These are phyloP conservation scores for Auricularia auricula-judae DNA, from an alignment of 768 basidiomycete genomes.

Conservation along the genomic window DNA sequence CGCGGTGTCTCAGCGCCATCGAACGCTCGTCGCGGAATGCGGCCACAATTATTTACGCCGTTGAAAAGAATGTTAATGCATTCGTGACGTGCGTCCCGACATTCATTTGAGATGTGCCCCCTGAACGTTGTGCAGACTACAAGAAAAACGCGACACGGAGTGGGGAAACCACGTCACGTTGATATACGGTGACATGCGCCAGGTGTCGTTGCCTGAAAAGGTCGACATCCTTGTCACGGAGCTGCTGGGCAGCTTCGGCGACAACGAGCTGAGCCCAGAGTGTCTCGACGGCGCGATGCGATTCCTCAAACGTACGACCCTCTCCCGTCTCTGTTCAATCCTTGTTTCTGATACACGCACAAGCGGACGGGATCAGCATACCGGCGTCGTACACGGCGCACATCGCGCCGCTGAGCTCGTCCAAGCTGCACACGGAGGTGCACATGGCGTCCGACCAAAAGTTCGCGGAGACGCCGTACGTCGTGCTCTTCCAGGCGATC, in stretches of 20 bases:
- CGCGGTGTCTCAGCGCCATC: constrained; percentile 70
- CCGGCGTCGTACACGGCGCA: constrained; percentile 94
- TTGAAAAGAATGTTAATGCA: constrained; percentile 96
- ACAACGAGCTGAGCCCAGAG: constrained; percentile 97
- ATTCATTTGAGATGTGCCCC: neutral
- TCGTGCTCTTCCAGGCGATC: constrained; percentile 95
- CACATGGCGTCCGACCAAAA: constrained; percentile 45
- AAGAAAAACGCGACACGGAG: constrained; percentile 67
- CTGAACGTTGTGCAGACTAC: constrained; percentile 46
- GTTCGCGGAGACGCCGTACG: constrained; percentile 88
- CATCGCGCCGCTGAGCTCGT: constrained; percentile 87
- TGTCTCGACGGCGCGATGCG: constrained; percentile 93
- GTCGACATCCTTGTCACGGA: constrained; percentile 95
- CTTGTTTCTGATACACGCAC: neutral
- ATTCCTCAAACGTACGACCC: constrained; percentile 72
- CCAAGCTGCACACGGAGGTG: constrained; percentile 84
- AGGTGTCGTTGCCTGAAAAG: constrained; percentile 67
- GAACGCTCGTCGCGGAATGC: constrained; percentile 52
- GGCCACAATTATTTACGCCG: constrained; percentile 51
- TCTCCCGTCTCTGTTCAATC: neutral
- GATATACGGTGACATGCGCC: constrained; percentile 92
- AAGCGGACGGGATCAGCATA: constrained; percentile 85
- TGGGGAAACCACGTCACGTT: constrained; percentile 77
- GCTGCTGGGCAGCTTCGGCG: constrained; percentile 92
- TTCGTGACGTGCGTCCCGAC: constrained; percentile 70